Conservation (phyloP, 306 rosid genomes). For the Begonia fuchsioides region DNA sequence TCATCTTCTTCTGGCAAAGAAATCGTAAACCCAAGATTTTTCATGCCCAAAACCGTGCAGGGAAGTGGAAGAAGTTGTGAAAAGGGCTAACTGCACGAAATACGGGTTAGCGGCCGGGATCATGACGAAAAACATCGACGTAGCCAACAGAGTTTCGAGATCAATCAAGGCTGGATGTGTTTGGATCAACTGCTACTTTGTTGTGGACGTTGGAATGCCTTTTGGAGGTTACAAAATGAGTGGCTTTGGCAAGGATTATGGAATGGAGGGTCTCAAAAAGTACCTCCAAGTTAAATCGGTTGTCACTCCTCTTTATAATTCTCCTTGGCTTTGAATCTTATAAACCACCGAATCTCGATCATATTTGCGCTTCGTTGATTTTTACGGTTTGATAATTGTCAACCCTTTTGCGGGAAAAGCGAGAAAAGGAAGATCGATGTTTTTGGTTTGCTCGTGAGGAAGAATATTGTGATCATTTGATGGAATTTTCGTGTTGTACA, state of each 20-base stretch:
- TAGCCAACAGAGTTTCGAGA: conserved; percentile 75
- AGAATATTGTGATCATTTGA: no score
- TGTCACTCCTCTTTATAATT: conserved; percentile 57
- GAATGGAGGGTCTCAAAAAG: conserved; percentile 41
- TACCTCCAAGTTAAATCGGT: conserved; percentile 67
- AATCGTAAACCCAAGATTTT: background rate
- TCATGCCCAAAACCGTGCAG: conserved; percentile 10
- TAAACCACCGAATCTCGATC: no score
- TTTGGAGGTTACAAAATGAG: conserved; percentile 72
- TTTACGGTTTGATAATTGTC: no score
- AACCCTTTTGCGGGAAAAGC: no score
- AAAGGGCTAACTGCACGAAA: conserved; percentile 48
- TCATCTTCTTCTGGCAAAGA: background rate
- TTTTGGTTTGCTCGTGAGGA: no score
- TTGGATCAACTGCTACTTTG: conserved; percentile 80
- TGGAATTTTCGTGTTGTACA: no score
- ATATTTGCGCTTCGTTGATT: no score
- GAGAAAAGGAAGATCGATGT: no score
- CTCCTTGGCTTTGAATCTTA: conserved; percentile 67
- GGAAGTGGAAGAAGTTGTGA: conserved; percentile 61
- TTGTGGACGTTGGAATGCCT: conserved; percentile 49
- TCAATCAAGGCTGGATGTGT: conserved; percentile 60
- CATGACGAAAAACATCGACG: conserved; percentile 50
- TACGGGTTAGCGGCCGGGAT: conserved; percentile 85
- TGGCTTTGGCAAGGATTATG: conserved; percentile 77